Percentiles rank a stretch among this genome's conserved stretches.
These are phyloP conservation scores for Atkinsonella texensis DNA, from an alignment of 2,329 filamentous ascomycete species.

Conservation along the genomic window DNA sequence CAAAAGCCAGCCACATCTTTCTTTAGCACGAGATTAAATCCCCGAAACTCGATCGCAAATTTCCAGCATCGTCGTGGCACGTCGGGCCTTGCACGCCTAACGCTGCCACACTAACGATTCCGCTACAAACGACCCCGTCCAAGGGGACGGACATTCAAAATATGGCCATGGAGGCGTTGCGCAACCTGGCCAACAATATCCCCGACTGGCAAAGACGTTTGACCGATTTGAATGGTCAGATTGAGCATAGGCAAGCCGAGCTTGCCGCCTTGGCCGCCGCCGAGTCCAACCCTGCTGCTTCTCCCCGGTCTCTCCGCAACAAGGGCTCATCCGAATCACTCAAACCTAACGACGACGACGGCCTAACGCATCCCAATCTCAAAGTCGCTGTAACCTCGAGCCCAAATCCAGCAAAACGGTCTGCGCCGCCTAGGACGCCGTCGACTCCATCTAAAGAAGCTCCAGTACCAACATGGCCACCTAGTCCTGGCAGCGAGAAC, in stretches of 20 bases:
- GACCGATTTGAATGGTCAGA: slow-evolving; percentile 48
- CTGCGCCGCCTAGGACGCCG: slow-evolving; percentile 6
- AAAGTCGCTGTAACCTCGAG: not conserved
- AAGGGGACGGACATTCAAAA: slow-evolving; percentile 17
- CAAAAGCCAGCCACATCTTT: not conserved
- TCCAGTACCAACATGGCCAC: slow-evolving; percentile 17
- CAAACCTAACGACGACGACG: slow-evolving; percentile 37
- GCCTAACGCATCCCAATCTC: slow-evolving; percentile 13
- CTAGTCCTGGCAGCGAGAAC: slow-evolving; percentile 9
- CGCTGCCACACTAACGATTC: slow-evolving; percentile 14
- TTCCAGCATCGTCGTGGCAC: slow-evolving; percentile 9
- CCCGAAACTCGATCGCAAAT: not conserved
- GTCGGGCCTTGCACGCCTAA: slow-evolving; percentile 21
- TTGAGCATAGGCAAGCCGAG: slow-evolving; percentile 48
- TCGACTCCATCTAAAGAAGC: slow-evolving; percentile 12
- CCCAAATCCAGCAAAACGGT: slow-evolving; percentile 1
- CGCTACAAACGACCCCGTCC: slow-evolving; percentile 17
- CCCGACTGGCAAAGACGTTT: slow-evolving; percentile 49
- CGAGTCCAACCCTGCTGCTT: slow-evolving; percentile 13
- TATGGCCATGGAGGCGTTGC: slow-evolving; percentile 44
- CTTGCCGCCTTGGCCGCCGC: slow-evolving; percentile 35
- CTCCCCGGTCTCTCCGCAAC: slow-evolving; percentile 34
- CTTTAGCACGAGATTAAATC: not conserved
- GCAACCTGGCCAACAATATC: slow-evolving; percentile 40
- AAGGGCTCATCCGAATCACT: slow-evolving; percentile 43